Evolutionary conservation across 139 green algal species (phyloP).

Genomic region (Pleodorina starrii): DNA sequence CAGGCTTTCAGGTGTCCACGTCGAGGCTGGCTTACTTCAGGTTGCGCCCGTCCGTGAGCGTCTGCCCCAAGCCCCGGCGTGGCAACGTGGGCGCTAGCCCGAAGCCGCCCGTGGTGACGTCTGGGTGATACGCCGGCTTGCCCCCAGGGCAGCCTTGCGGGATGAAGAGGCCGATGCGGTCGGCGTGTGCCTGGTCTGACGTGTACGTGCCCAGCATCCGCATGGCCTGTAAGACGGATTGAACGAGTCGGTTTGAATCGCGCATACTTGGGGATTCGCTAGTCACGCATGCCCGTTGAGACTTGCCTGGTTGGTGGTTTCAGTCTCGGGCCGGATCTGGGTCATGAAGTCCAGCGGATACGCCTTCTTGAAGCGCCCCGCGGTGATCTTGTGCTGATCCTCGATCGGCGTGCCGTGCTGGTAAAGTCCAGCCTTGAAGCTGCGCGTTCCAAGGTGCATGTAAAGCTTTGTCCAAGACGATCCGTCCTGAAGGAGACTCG

Average conservation of each 20-base stretch:
- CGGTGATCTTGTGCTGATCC: slow-evolving; percentile 34
- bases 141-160: slow-evolving; percentile 31
- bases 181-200: slow-evolving; percentile 20
- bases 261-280: too few relatives aligned
- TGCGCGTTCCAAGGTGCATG: too few relatives aligned
- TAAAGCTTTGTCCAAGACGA: too few relatives aligned
- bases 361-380: neutral
- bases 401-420: slow-evolving; percentile 10
- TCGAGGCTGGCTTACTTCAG: slow-evolving; percentile 44
- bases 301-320: slow-evolving; percentile 53
- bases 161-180: slow-evolving; percentile 31
- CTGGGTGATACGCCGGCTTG: slow-evolving; percentile 32
- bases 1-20: too few relatives aligned
- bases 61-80: neutral
- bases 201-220: slow-evolving; percentile 62
- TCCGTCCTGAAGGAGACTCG: too few relatives aligned
- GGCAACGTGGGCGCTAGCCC: slow-evolving; percentile 28
- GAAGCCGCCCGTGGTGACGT: slow-evolving; percentile 32
- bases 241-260: neutral
- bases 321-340: slow-evolving; percentile 41
- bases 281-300: neutral
- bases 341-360: slow-evolving; percentile 52
- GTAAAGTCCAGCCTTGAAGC: neutral
- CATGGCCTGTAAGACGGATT: slow-evolving; percentile 50
- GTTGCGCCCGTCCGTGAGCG: slow-evolving; percentile 27